These are phyloP conservation scores for Polychytrium aggregatum DNA, from an alignment of 192 early-diverging fungal genomes.

Conservation along the genomic window DNA sequence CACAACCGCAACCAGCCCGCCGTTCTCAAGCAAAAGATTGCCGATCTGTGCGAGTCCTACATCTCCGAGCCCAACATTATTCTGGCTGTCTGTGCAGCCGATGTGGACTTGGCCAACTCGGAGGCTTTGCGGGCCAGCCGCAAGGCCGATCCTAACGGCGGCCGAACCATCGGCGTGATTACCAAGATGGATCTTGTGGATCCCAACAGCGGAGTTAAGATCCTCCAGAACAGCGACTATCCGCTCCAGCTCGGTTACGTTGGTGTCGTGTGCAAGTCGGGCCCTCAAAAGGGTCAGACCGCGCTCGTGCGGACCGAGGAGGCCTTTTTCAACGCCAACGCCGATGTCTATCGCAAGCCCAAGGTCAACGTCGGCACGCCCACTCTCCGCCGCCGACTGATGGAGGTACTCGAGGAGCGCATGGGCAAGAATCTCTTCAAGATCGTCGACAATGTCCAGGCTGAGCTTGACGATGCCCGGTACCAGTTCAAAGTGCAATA, in stretches of 20 bases:
- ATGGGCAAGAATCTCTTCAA: slow-evolving; percentile 75
- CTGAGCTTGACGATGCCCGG: slow-evolving; percentile 84
- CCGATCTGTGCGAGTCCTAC: slow-evolving; percentile 90
- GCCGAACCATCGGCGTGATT: slow-evolving; percentile 93
- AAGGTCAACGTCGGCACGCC: slow-evolving; percentile 73
- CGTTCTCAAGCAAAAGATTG: slow-evolving; percentile 93
- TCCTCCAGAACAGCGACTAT: slow-evolving; percentile 85
- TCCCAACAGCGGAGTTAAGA: slow-evolving; percentile 60
- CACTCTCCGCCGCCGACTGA: slow-evolving; percentile 75
- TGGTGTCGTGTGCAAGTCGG: slow-evolving; percentile 82
- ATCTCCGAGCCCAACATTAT: slow-evolving; percentile 97
- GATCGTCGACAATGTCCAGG: slow-evolving; percentile 88
- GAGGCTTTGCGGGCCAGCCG: slow-evolving; percentile 92
- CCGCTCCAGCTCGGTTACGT: slow-evolving; percentile 91
- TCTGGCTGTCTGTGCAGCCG: slow-evolving; percentile 92
- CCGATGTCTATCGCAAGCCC: slow-evolving; percentile 48
- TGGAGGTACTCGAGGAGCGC: slow-evolving; percentile 81
- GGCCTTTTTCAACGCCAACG: slow-evolving; percentile 42
- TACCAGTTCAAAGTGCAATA: slow-evolving; percentile 99
- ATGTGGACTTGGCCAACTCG: slow-evolving; percentile 97
- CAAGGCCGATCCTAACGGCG: slow-evolving; percentile 88
- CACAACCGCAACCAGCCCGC: slow-evolving; percentile 94
- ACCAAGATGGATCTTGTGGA: slow-evolving; percentile 95
- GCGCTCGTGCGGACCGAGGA: slow-evolving; percentile 42
- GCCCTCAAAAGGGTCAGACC: slow-evolving; percentile 5